phyloP scores from a whole-genome alignment of 192 early-diverging fungal species.

The Powellomyces hirtus region DNA sequence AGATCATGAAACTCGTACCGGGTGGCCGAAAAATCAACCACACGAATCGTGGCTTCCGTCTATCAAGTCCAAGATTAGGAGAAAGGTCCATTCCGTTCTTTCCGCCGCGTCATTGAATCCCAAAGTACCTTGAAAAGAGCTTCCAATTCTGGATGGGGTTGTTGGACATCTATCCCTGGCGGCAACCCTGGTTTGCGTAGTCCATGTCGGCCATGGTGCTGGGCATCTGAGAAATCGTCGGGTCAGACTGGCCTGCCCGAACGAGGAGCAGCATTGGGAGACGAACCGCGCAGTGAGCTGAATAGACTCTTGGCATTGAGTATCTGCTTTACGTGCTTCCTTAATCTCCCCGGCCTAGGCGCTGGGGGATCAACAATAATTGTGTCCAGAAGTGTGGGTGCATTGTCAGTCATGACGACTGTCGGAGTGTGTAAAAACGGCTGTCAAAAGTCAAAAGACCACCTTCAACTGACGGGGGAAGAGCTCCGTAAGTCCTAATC shows the following conservation, averaged over 20 bases:
- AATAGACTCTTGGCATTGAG: background rate
- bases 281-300: background rate
- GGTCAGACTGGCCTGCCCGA: background rate
- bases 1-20: background rate
- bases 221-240: background rate
- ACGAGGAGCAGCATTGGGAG: no score
- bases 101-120: no score
- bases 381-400: background rate
- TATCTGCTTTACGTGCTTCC: background rate
- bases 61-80: no score
- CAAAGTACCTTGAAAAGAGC: conserved; percentile 18
- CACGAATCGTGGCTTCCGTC: background rate
- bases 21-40: conserved; percentile 15
- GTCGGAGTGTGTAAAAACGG: no score
- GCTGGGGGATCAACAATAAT: background rate
- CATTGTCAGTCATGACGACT: no score
- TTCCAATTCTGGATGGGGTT: conserved; percentile 17
- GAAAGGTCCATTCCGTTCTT: no score
- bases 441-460: no score
- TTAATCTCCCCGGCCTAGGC: background rate
- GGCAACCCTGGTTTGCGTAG: conserved; percentile 1
- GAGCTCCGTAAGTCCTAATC: no score
- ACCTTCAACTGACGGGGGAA: no score
- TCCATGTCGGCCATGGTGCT: background rate
- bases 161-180: conserved; percentile 30